A percentile compares a stretch with the other conserved stretches of the same genome.
Evolutionary conservation across 2,329 filamentous ascomycete genomes (phyloP).

Genomic region (Xylariaceae sp.): DNA sequence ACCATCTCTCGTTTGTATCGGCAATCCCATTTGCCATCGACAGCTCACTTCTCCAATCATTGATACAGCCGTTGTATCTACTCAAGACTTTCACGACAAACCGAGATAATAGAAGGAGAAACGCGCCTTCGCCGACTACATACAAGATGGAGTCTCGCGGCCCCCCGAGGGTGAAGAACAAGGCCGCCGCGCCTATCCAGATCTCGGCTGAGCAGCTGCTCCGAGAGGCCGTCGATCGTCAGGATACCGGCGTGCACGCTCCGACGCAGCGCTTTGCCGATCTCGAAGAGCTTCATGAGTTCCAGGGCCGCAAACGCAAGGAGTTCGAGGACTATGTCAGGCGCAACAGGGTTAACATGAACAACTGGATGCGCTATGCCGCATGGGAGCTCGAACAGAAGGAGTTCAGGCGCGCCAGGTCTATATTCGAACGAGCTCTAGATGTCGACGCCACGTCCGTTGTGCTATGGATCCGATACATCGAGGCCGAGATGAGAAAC

Average conservation of each 20-base stretch:
- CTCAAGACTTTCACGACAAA: background rate
- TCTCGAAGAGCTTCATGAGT: slow-evolving; percentile 95
- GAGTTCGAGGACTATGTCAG: slow-evolving; percentile 98
- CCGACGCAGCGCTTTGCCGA: slow-evolving; percentile 94
- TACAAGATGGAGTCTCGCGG: slow-evolving; percentile 81
- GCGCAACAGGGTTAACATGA: slow-evolving; percentile 90
- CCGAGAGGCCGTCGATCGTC: slow-evolving; percentile 92
- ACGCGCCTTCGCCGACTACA: slow-evolving; percentile 5
- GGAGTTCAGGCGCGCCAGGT: slow-evolving; percentile 85
- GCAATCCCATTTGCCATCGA: background rate
- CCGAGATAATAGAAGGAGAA: background rate
- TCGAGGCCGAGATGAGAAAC: slow-evolving; percentile 93
- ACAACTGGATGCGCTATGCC: slow-evolving; percentile 98
- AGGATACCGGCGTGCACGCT: slow-evolving; percentile 80
- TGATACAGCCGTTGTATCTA: background rate
- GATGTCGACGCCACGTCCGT: slow-evolving; percentile 87
- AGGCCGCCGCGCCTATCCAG: slow-evolving; percentile 83
- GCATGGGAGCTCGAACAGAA: slow-evolving; percentile 98
- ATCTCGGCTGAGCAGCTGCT: slow-evolving; percentile 97
- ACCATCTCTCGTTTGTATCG: background rate
- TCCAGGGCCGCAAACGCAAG: slow-evolving; percentile 89
- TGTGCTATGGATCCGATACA: slow-evolving; percentile 84
- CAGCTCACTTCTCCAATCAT: background rate
- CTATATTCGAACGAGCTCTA: slow-evolving; percentile 89
- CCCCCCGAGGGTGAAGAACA: slow-evolving; percentile 96